Percentiles rank a stretch among this genome's conserved stretches.
Conservation (phyloP, 257 asterid species). For the Ilex asprella region DNA sequence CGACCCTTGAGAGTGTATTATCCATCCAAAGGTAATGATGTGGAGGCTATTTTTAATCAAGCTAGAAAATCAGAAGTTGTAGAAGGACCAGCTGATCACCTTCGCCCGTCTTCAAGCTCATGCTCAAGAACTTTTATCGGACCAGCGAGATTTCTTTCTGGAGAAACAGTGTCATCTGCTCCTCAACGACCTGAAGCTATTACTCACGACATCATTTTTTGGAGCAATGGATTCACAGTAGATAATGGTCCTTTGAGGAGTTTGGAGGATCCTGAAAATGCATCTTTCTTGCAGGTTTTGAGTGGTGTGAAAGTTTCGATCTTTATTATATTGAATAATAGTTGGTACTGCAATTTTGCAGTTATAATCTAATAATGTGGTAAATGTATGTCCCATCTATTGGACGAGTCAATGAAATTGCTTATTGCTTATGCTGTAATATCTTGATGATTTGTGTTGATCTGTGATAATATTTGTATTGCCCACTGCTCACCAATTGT, state of each 20-base stretch:
- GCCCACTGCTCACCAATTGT: too few species aligned
- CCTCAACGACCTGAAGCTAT: conserved; percentile 51
- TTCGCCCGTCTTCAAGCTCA: conserved; percentile 46
- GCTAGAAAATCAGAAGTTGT: conserved; percentile 61
- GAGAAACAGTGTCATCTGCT: conserved; percentile 44
- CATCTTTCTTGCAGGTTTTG: conserved; percentile 55
- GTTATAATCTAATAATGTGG: too few species aligned
- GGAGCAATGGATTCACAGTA: conserved; percentile 81
- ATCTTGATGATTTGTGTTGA: too few species aligned
- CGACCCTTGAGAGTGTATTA: too few species aligned
- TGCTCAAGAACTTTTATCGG: conserved; percentile 72
- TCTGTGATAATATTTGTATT: too few species aligned
- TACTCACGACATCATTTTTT: conserved; percentile 47
- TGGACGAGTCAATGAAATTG: too few species aligned
- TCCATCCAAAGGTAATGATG: conserved; percentile 50
- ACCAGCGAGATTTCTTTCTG: conserved; percentile 66
- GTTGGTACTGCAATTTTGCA: not conserved
- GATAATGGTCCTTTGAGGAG: conserved; percentile 77
- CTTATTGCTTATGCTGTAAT: too few species aligned
- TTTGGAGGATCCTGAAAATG: conserved; percentile 76
- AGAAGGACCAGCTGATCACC: conserved; percentile 44
- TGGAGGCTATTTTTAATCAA: conserved; percentile 58
- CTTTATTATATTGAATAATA: not conserved
- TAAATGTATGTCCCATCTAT: too few species aligned
- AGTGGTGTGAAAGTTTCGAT: too few species aligned